Evolutionary conservation across 2,329 filamentous ascomycete genomes (phyloP).

Genomic region (Cercospora sojina): DNA sequence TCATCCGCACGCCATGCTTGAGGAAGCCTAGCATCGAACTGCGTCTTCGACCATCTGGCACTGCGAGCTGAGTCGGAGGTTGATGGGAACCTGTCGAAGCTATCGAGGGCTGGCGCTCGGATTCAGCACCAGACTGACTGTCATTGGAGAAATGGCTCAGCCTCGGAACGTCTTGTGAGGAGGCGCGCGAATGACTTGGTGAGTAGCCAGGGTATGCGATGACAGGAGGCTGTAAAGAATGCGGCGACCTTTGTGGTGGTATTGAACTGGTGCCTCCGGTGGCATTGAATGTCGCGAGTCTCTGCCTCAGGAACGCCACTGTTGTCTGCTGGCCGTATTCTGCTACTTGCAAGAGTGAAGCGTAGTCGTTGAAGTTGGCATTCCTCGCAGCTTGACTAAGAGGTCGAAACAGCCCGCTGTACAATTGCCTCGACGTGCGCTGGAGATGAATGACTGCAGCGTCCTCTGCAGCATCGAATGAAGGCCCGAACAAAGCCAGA

Average conservation of each 20-base stretch:
- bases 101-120: neutral
- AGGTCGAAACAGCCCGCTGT: constrained; percentile 11
- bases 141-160: neutral
- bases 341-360: neutral
- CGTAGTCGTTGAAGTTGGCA: neutral
- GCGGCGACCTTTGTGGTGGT: neutral
- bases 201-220: neutral
- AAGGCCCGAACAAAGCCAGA: constrained; percentile 28
- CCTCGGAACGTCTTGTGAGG: neutral
- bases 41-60: neutral
- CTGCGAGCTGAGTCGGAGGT: neutral
- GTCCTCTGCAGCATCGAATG: constrained; percentile 33
- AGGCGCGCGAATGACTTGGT: neutral
- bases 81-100: neutral
- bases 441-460: constrained; percentile 31
- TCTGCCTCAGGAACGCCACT: neutral
- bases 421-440: constrained; percentile 30
- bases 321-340: neutral
- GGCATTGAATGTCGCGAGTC: neutral
- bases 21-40: constrained; percentile 3
- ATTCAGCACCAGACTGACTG: neutral
- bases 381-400: neutral
- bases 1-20: neutral
- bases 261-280: neutral
- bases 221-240: neutral